Base-by-base conservation (phyloP, 164 flowering plant species). In the Dillenia turbinata region DNA sequence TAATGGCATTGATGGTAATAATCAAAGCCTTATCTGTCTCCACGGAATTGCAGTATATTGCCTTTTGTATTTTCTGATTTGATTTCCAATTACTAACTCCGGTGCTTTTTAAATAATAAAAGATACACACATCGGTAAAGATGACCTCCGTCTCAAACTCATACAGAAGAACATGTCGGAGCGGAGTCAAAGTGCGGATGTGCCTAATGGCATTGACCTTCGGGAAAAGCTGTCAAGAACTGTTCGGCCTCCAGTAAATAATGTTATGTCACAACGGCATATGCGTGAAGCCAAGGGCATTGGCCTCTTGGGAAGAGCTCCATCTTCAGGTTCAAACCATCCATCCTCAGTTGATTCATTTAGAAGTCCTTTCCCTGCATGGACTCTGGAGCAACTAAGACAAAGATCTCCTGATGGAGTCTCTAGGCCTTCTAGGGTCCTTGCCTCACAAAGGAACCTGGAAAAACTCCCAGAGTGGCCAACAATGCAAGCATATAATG, bases 81-180 rank as follows among this genome's bases (percentile, higher is more conserved):
- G 51, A 55, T 65, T 66, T 58, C 54, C 8, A 10, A 47, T 49
- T 62, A 17, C 70, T 73, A 48, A 73, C 56, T 56, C 61, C 66
- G 59, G 52, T 71, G 15, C 52, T 33, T 62, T 61, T 81, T 75
- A 26, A 69, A 62, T 63, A 17, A 52, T 47, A 44, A 44, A 74
- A 88, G 97, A 67, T 73, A 44, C 46, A 22, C 71, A 26, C 54
- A 75, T 87, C 60, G 67, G 67, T 56, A 73, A 68, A 70, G 76
- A 70, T 75, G 97, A 90, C 66, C 85, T 90, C 50, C 80, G 97
- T 16, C 70, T 69, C 66, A 90, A 85, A 78, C 83, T 90, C 62
- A 73, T 80, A 80, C 84, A 69, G 68, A 90, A 90, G 67, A 79
- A 59, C 60, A 63, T 58, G 44, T 63, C 46, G 63, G 63, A 73